Evolutionary conservation across 108 stramenopile genomes (phyloP), one percentile per base, ranked within the genome.

Genomic region (Pseudonitzschia multiseries): DNA sequence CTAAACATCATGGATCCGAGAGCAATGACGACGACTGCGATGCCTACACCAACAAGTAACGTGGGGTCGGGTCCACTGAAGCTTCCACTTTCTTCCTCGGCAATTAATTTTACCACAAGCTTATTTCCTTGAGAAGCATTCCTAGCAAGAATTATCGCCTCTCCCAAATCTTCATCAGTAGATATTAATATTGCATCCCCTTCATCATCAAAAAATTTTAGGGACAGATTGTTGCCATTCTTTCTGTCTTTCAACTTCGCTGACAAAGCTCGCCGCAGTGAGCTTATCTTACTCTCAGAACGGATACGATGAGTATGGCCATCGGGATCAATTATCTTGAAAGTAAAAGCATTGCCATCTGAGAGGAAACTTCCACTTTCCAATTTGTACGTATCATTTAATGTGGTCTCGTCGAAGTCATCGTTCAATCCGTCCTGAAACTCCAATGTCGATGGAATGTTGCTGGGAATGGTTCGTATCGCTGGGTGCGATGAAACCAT

Each of bases 121-220:
- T 79, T 75, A 6, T 88, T 91, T 24, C 68, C 61, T 14, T 72
- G 48, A 22, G 71, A 59, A 17, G 90, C 77, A 15, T 70, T 70
- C 20, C 75, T 28, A n/a, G 86, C 74, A 36, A 81, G 46, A 15
- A 71, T 68, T 22, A 91, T 79, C 32, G 96, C 92, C 73, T 95
- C 96, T 27, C 66, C 75, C 28, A 96, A 68, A 78, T 87, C 85
- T 28, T 89, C 91, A 65, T 96, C 90, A 52, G 79, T 86, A 24
- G 81, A 93, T 48, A 96, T 81, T 32, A 89, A 42, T 56, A 96
- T 89, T 57, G 82, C 82, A 79, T 96, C 96, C 14, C 93, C 92
- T 71, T 96, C 96, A 18, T 96, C 93, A 53, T 96, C 96, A 24
- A 84, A 68, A 71, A 92, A 96, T 68, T 92, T 86, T 41, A 96